These are phyloP conservation scores for Arthrobotrys sinensis DNA, from an alignment of 2,329 filamentous ascomycete genomes.

Conservation along the genomic window DNA sequence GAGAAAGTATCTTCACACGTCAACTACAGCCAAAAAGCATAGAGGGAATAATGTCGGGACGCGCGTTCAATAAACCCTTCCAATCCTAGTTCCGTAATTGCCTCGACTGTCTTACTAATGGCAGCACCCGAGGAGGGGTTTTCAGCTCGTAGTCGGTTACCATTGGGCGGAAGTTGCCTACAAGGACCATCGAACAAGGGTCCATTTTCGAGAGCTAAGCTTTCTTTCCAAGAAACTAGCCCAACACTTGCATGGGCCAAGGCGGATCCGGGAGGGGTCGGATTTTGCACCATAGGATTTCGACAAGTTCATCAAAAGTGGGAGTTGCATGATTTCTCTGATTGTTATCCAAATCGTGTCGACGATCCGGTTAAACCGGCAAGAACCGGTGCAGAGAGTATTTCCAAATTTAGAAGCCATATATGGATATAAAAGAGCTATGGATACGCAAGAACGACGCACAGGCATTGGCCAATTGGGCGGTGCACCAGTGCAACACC, in stretches of 20 bases:
- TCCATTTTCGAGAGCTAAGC: slow-evolving; percentile 40
- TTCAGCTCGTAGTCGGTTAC: slow-evolving; percentile 20
- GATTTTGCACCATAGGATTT: slow-evolving; percentile 14
- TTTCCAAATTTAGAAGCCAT: not conserved
- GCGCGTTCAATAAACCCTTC: slow-evolving; percentile 36
- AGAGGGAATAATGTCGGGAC: slow-evolving; percentile 15
- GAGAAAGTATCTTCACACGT: not conserved
- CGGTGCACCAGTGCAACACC: no score
- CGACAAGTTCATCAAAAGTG: not conserved
- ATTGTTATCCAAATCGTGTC: not conserved
- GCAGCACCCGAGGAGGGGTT: slow-evolving; percentile 37
- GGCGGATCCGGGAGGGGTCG: slow-evolving; percentile 50
- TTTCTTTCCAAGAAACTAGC: slow-evolving; percentile 54
- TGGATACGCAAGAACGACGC: no score
- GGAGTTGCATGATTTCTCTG: not conserved
- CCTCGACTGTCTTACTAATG: slow-evolving; percentile 23
- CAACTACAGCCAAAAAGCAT: not conserved
- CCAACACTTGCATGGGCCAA: slow-evolving; percentile 44
- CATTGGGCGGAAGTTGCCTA: slow-evolving; percentile 6
- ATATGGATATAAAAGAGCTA: no score
- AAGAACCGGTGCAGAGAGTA: not conserved
- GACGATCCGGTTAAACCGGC: not conserved
- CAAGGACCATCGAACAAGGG: slow-evolving; percentile 18
- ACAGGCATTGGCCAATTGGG: no score
- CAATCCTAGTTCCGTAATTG: not conserved